Conservation (phyloP, 148 eudicot species). For the Bassia scoparia region DNA sequence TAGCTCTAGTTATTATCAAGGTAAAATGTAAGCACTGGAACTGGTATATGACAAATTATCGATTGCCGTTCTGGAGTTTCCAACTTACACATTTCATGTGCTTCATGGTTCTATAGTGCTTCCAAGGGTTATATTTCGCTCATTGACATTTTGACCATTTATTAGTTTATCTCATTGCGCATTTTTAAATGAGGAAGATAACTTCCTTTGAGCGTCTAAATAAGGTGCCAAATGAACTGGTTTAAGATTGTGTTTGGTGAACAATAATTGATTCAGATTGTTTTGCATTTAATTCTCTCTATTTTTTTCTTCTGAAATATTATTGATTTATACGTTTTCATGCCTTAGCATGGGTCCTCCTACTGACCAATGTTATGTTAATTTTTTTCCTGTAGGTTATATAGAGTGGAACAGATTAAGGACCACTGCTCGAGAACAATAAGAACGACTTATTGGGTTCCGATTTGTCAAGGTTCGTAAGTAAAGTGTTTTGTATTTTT, state of each 20-base stretch:
- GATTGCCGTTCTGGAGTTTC: no score
- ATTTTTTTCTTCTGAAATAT: neutral
- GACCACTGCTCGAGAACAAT: slow-evolving; percentile 87
- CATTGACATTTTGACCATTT: no score
- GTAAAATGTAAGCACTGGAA: no score
- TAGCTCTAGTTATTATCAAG: no score
- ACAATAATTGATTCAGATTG: neutral
- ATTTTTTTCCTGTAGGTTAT: slow-evolving; percentile 50
- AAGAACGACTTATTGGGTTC: slow-evolving; percentile 93
- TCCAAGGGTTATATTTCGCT: no score
- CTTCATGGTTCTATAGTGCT: no score
- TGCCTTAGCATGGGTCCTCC: neutral
- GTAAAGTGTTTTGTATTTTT: neutral
- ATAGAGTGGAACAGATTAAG: slow-evolving; percentile 85
- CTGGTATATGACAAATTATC: no score
- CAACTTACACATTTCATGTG: no score
- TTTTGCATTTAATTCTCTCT: neutral
- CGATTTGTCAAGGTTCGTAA: slow-evolving; percentile 81
- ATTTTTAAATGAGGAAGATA: no score
- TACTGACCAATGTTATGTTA: neutral
- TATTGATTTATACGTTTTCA: neutral
- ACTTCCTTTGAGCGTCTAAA: no score
- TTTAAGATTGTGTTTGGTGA: neutral
- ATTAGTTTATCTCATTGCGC: no score
- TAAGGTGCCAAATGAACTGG: neutral